Evolutionary conservation across 306 rosid species (phyloP).

Genomic region (Vachellia pachyceras): DNA sequence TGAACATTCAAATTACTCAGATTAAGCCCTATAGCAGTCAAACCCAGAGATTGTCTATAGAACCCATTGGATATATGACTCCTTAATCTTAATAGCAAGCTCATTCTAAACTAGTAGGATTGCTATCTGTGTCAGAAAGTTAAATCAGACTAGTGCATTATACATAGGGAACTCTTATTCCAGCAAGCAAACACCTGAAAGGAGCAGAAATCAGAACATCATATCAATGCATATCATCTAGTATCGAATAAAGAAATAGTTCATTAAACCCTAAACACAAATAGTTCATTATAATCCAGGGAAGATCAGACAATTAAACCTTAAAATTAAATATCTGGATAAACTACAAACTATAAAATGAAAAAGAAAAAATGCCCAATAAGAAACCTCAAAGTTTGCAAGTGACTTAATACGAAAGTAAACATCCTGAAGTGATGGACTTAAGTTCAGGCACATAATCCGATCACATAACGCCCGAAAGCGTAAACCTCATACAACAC

Average conservation of each 20-base stretch:
- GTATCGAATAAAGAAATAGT: not conserved
- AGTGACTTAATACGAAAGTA: not conserved
- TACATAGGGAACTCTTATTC: slow-evolving; percentile 25
- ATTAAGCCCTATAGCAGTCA: slow-evolving; percentile 23
- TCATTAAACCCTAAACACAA: no score
- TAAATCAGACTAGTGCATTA: slow-evolving; percentile 38
- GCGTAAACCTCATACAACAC: not conserved
- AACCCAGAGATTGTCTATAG: slow-evolving; percentile 39
- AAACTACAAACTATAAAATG: not conserved
- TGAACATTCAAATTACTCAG: no score
- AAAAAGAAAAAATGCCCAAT: not conserved
- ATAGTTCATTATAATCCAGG: not conserved
- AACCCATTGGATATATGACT: slow-evolving; percentile 56
- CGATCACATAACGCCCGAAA: not conserved
- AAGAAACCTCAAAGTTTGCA: not conserved
- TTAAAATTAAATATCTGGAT: not conserved
- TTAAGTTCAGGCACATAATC: not conserved
- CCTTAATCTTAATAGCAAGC: slow-evolving; percentile 59
- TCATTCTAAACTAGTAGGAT: slow-evolving; percentile 56
- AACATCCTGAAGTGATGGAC: not conserved
- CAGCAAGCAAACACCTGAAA: slow-evolving; percentile 43
- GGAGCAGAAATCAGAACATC: slow-evolving; percentile 29
- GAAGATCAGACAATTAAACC: not conserved
- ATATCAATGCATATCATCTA: not conserved
- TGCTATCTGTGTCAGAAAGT: slow-evolving; percentile 33